Evolutionary conservation across 208 protist species (phyloP), one percentile per base, ranked within the genome.

Genomic region (Trypanosoma vivax): DNA sequence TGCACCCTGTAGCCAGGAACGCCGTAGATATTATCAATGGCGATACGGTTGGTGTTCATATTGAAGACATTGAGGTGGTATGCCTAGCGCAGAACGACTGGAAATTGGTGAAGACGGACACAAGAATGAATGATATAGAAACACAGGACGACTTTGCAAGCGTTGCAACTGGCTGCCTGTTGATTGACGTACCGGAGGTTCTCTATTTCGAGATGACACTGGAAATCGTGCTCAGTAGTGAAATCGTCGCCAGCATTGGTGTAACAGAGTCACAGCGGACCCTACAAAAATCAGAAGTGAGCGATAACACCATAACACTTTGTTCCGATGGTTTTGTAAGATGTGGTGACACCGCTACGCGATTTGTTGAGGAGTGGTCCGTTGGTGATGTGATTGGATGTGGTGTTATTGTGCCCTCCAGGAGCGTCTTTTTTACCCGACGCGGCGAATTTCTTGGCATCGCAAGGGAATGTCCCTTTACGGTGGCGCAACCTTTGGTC

Each of bases 361-460:
- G 50, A 30, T 82, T 92, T 56, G 76, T 70, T 29, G 52, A 21
- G 7, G 46, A 29, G 10, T 95, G 83, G 84, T 62, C 45, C 35
- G 77, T 81, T 6, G 79, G 78, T 19, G 88, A 95, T 70, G 75
- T 90, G 5, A 76, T 95, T 40, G 88, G 88, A 4, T 95, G 88
- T 47, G 88, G 88, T 24, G 49, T 95, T 14, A 74, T 90, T 45
- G 68, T 72, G 1, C 79, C 78, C 38, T 71, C 72, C 43, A 83
- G 84, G 54, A 72, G 72, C 31, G 79, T 95, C 24, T 95, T 95
- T 55, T 95, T 92, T 61, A 95, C 88, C 6, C 68, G 70, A 28
- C 92, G 92, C 65, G 88, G 88, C 19, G 57, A 76, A 54, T 90
- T 92, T 65, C 76, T 95, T 14, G 88, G 88, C 18, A 76, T 89